Percentiles rank a stretch among this genome's conserved stretches.
Conservation (phyloP, 495 filamentous ascomycete genomes). For the Articulospora tetracladia region DNA sequence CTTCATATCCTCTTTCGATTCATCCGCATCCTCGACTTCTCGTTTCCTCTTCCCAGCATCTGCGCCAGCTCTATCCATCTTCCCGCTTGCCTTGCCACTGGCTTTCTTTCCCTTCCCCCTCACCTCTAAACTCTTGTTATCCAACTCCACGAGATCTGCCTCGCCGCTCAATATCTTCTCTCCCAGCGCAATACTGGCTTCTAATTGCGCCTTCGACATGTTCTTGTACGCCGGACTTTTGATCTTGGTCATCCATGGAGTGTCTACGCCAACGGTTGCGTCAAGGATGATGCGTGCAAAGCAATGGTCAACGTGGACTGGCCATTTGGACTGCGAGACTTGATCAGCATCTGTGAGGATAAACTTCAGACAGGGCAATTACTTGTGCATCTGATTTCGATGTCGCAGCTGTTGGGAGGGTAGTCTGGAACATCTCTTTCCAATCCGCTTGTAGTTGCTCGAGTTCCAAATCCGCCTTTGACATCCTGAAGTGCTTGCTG, state of each 20-base stretch:
- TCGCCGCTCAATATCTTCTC: slow-evolving; percentile 26
- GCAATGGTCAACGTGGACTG: slow-evolving; percentile 17
- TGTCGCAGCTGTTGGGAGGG: slow-evolving; percentile 16
- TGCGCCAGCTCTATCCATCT: background rate
- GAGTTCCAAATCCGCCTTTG: slow-evolving; percentile 9
- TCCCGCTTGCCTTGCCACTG: background rate
- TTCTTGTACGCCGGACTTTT: slow-evolving; percentile 26
- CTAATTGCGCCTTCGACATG: slow-evolving; percentile 26
- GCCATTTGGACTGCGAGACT: slow-evolving; percentile 13
- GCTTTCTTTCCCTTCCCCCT: slow-evolving; percentile 2
- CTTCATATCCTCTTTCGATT: background rate
- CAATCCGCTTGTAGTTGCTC: slow-evolving; percentile 22
- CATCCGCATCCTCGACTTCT: background rate
- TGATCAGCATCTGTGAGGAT: background rate
- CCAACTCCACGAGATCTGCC: slow-evolving; percentile 26
- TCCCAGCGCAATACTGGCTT: slow-evolving; percentile 25
- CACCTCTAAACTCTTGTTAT: slow-evolving; percentile 20
- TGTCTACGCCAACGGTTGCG: slow-evolving; percentile 20
- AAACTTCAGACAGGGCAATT: background rate
- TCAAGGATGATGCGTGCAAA: slow-evolving; percentile 30
- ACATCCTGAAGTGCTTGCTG: background rate
- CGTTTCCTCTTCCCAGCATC: background rate
- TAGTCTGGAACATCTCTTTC: slow-evolving; percentile 19
- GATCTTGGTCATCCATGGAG: slow-evolving; percentile 23
- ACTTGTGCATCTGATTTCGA: slow-evolving; percentile 12